Evolutionary conservation across 805 yeast genomes (phyloP).

Genomic region (Lipomyces starkeyi): DNA sequence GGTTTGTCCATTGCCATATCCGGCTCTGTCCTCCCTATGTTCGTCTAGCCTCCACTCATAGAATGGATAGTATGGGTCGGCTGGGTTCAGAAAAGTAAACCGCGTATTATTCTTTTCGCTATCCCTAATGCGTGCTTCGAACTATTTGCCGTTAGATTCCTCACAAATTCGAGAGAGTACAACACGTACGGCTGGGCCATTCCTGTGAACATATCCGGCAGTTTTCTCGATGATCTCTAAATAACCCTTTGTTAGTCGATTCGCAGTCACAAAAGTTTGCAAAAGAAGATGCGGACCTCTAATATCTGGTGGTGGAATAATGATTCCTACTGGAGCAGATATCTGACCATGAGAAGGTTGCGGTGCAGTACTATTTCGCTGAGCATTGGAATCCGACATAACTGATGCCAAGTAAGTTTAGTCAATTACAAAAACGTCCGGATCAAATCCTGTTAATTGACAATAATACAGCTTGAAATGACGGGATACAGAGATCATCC

Average conservation of each 20-base stretch:
- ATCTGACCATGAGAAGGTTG: slow-evolving; percentile 28
- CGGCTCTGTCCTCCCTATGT: slow-evolving; percentile 43
- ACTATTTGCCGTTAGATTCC: slow-evolving; percentile 41
- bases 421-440: background rate
- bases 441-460: background rate
- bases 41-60: slow-evolving; percentile 57
- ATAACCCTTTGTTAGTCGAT: slow-evolving; percentile 42
- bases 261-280: background rate
- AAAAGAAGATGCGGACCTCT: slow-evolving; percentile 35
- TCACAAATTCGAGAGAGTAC: background rate
- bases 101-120: slow-evolving; percentile 56
- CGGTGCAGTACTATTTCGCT: slow-evolving; percentile 21
- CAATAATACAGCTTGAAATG: background rate
- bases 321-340: slow-evolving; percentile 50
- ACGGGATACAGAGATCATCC: background rate
- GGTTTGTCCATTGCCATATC: slow-evolving; percentile 12
- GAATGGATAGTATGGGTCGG: slow-evolving; percentile 62
- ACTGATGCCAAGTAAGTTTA: background rate
- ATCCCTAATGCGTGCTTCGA: slow-evolving; percentile 62
- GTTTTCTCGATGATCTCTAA: slow-evolving; percentile 68
- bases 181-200: slow-evolving; percentile 56
- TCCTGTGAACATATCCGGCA: slow-evolving; percentile 68
- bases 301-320: slow-evolving; percentile 61
- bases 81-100: slow-evolving; percentile 66
- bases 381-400: slow-evolving; percentile 8